Evolutionary conservation across 2,329 filamentous ascomycete species (phyloP), one percentile per base, ranked within the genome.

Genomic region (Akanthomyces uredinophilus): DNA sequence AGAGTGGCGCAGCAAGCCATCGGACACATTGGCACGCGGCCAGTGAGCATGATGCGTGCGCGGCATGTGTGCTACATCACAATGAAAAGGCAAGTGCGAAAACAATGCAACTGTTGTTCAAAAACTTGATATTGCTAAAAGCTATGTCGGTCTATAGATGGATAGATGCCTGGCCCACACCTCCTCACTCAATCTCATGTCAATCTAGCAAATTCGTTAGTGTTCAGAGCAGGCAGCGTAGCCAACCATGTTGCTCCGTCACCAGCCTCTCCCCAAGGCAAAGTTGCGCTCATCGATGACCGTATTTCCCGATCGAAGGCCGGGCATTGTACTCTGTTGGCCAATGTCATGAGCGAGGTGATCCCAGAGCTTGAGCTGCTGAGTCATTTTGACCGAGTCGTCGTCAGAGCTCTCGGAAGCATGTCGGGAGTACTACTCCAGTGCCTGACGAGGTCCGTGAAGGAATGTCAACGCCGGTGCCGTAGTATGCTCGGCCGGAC

Each of bases 221-320:
- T 55, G 50, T 55, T 54, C 44, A 61, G 32, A 49, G 55, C 51
- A 50, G 39, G 32, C 43, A 55, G 43, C 41, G 39, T 27, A 49
- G 41, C 51, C 24, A 55, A 27, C 39, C 8, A 53, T 55, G 35
- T 20, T 55, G 35, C 39, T 22, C 32, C 22, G 11, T 49, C 47
- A 55, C 27, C 53, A 37, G 46, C 51, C 18, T 64, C 64, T 51
- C 27, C 37, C 62, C 46, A 69, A 62, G n/a, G 64, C 64, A 66
- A 75, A 75, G 65, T 71, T 76, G 37, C 74, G 70, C 50, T 75
- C 73, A 54, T 77, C 75, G 64, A 77, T 70, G 13, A 73, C 74
- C 14, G 76, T 78, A 63, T 75, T 71, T 1, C 76, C 76, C 14
- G 74, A 73, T 53, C 68, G 70, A 53, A 77, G 65, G 14, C 70